Conservation (phyloP, 2,329 filamentous ascomycete genomes). For the Gaeumannomyces sp. region DNA sequence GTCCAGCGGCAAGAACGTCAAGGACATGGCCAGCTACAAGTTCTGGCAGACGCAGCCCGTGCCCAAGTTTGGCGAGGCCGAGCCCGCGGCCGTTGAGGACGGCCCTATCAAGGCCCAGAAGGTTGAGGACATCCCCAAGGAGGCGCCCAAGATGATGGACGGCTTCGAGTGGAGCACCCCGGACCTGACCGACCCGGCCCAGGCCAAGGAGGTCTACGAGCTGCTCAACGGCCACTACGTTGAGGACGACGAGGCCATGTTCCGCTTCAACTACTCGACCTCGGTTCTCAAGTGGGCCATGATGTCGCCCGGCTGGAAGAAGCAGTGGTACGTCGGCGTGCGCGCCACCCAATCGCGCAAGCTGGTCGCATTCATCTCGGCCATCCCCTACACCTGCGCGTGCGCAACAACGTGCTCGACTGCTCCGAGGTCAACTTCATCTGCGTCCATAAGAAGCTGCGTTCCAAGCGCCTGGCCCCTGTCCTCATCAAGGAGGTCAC, state of each 20-base stretch:
- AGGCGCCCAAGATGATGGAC: slow-evolving; percentile 66
- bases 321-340: slow-evolving; percentile 92
- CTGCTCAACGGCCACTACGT: slow-evolving; percentile 92
- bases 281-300: slow-evolving; percentile 91
- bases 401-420: slow-evolving; percentile 68
- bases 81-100: slow-evolving; percentile 55
- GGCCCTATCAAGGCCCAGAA: slow-evolving; percentile 80
- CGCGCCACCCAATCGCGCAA: slow-evolving; percentile 76
- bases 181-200: slow-evolving; percentile 70
- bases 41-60: slow-evolving; percentile 99
- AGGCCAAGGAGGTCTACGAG: slow-evolving; percentile 86
- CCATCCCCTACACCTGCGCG: slow-evolving; percentile 74
- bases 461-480: slow-evolving; percentile 84
- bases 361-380: slow-evolving; percentile 92
- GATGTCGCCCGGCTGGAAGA: slow-evolving; percentile 89
- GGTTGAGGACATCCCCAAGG: slow-evolving; percentile 70
- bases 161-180: slow-evolving; percentile 95
- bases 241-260: slow-evolving; percentile 94
- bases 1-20: slow-evolving; percentile 77
- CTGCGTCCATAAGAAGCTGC: slow-evolving; percentile 95
- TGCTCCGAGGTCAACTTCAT: slow-evolving; percentile 97
- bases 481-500: slow-evolving; percentile 98
- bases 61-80: slow-evolving; percentile 66
- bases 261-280: slow-evolving; percentile 91
- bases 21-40: slow-evolving; percentile 96